These are phyloP conservation scores for Daldinia sp. DNA, from an alignment of 2,329 filamentous ascomycete genomes.

Conservation along the genomic window DNA sequence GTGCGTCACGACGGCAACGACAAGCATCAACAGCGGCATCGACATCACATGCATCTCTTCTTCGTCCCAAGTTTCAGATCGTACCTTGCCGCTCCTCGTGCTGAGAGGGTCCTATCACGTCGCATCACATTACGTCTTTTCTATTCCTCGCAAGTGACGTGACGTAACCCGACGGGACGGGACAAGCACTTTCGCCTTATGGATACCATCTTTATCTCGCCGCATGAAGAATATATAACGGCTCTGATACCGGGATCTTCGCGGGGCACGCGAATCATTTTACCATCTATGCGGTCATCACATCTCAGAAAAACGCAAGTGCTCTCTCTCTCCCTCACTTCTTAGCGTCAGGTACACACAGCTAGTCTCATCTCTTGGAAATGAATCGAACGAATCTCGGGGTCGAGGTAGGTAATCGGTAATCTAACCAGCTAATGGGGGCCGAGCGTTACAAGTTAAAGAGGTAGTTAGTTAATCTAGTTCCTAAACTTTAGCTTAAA, in stretches of 20 bases:
- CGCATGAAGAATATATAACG: constrained; percentile 19
- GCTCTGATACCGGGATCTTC: constrained; percentile 35
- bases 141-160: background rate
- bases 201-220: constrained; percentile 4
- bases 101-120: background rate
- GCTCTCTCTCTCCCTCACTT: background rate
- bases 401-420: background rate
- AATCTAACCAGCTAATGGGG: background rate
- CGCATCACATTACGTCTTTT: constrained; percentile 24
- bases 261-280: background rate
- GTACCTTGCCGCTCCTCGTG: constrained; percentile 10
- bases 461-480: background rate
- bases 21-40: background rate
- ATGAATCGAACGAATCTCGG: background rate
- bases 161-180: constrained; percentile 1
- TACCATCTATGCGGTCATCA: background rate
- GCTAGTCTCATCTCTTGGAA: background rate
- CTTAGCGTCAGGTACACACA: background rate
- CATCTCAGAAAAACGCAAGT: background rate
- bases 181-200: background rate
- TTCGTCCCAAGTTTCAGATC: constrained; percentile 33
- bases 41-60: constrained; percentile 5
- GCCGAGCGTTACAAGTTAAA: background rate
- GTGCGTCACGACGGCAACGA: constrained; percentile 24
- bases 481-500: background rate